These are phyloP conservation scores for Rhododendron simsii DNA, from an alignment of 148 eudicot genomes.

Conservation along the genomic window DNA sequence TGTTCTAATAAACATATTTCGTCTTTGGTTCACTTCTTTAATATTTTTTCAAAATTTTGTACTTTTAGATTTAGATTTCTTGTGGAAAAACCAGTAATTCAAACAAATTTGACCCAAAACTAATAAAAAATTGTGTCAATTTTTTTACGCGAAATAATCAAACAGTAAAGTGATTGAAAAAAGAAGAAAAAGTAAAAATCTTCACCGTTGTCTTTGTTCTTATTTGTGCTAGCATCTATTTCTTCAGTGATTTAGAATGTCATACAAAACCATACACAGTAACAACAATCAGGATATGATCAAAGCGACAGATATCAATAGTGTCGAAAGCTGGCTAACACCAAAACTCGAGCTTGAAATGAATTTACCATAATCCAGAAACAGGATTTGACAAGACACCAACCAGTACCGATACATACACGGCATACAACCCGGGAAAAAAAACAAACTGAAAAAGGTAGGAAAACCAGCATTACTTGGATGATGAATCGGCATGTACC, in stretches of 20 bases:
- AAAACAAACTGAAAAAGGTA: not conserved
- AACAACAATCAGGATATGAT: too few relatives aligned
- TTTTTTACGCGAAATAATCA: too few relatives aligned
- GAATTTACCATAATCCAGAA: not conserved
- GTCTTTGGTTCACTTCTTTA: not conserved
- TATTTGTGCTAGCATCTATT: too few relatives aligned
- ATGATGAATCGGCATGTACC: conserved; percentile 28
- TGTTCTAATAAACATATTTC: not conserved
- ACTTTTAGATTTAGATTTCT: not conserved
- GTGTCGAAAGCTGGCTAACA: not conserved
- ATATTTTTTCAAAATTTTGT: not conserved
- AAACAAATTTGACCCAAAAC: not conserved
- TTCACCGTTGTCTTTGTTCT: not conserved
- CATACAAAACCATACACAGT: too few relatives aligned
- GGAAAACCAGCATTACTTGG: conserved; percentile 25
- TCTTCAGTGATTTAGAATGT: too few relatives aligned
- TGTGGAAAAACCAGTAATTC: not conserved
- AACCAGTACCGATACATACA: not conserved
- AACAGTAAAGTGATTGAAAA: not conserved
- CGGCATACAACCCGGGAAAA: not conserved
- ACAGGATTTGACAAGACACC: conserved; percentile 4
- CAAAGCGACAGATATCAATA: not conserved
- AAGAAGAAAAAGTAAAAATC: not conserved
- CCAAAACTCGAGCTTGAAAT: not conserved
- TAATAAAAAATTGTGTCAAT: too few relatives aligned